These are phyloP conservation scores for Fusarium sp. DNA, from an alignment of 2,329 filamentous ascomycete species.

Conservation along the genomic window DNA sequence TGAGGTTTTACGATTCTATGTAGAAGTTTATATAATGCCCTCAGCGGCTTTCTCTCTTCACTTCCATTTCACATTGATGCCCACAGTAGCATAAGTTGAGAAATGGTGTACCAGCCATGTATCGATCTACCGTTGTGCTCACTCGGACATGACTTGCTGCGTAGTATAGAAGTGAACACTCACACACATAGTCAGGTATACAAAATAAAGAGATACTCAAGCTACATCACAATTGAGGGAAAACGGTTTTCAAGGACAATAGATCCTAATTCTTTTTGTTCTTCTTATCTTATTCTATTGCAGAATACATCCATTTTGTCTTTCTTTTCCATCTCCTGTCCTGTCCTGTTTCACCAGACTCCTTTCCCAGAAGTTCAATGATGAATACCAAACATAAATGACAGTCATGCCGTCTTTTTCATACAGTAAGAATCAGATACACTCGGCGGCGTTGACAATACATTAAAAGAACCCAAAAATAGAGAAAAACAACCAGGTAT, in stretches of 20 bases:
- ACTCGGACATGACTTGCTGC: background rate
- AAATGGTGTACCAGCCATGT: background rate
- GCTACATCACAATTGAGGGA: background rate
- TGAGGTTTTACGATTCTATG: background rate
- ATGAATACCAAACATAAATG: slow-evolving; percentile 14
- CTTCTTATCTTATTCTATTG: slow-evolving; percentile 35
- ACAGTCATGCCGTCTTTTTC: slow-evolving; percentile 17
- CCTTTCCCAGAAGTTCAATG: slow-evolving; percentile 26
- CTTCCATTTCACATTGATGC: background rate
- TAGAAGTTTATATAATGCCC: background rate
- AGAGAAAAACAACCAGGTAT: background rate
- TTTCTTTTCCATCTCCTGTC: slow-evolving; percentile 28
- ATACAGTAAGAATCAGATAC: slow-evolving; percentile 32
- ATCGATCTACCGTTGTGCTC: background rate
- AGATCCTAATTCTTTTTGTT: slow-evolving; percentile 32
- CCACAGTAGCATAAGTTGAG: background rate
- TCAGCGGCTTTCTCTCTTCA: background rate
- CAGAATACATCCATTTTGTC: slow-evolving; percentile 32
- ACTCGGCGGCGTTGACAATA: slow-evolving; percentile 19
- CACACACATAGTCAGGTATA: background rate
- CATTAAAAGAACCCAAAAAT: slow-evolving; percentile 24
- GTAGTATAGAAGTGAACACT: background rate
- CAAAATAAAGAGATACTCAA: background rate
- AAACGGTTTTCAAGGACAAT: slow-evolving; percentile 10
- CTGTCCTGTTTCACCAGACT: slow-evolving; percentile 15